phyloP scores from a whole-genome alignment of 129 eudicot species.

The Smallanthus sonchifolius region DNA sequence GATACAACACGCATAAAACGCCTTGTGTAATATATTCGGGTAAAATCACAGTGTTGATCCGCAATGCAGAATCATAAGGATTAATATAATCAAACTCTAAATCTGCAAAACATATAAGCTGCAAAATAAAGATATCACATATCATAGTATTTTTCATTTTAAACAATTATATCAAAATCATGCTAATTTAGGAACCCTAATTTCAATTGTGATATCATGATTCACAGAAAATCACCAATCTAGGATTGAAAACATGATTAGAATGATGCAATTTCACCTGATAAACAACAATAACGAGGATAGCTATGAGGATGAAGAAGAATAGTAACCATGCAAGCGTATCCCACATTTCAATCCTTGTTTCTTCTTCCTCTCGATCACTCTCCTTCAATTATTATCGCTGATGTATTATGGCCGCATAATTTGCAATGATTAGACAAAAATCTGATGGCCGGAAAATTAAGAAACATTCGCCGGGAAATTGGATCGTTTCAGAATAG shows the following conservation, averaged over 20 bases:
- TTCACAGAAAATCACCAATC: neutral
- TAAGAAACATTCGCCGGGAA: neutral
- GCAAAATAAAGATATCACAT: constrained; percentile 24
- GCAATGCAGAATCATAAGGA: constrained; percentile 84
- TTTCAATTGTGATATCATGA: neutral
- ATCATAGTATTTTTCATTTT: neutral
- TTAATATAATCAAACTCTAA: constrained; percentile 84
- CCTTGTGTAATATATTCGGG: constrained; percentile 73
- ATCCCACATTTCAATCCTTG: constrained; percentile 23
- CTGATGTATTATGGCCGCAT: neutral
- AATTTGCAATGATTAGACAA: neutral
- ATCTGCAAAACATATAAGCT: constrained; percentile 89
- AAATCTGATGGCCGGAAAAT: neutral
- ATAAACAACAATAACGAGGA: constrained; percentile 26
- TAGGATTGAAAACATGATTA: neutral
- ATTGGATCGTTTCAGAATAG: too few species aligned
- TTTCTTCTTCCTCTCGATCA: neutral
- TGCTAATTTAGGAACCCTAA: neutral
- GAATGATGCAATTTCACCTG: constrained; percentile 12
- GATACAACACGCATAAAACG: constrained; percentile 53
- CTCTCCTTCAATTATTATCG: neutral
- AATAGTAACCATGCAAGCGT: constrained; percentile 27
- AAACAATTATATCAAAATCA: neutral
- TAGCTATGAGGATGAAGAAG: constrained; percentile 23
- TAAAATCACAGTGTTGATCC: constrained; percentile 59